Base-by-base conservation (phyloP, 2,329 filamentous ascomycete species). In the Penicillium frequentans region DNA sequence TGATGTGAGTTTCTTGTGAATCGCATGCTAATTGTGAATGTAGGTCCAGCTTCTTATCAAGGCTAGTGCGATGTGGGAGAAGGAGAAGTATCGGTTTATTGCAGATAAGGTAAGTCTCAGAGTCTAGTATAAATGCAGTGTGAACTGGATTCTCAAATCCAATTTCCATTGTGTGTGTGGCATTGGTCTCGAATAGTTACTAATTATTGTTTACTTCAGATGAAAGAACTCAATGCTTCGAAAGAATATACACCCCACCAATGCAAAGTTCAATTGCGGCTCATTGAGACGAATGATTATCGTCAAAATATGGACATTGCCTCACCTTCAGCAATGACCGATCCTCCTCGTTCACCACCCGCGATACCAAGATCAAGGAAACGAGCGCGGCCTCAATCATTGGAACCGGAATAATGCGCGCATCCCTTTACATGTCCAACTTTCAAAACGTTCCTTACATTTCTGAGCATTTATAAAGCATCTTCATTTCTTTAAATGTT, bases 81-180 rank as follows among this genome's bases (percentile, higher is more conserved):
- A 57, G 47, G 70, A 76, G 52, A 77, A 73, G 54, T 77, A 70
- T 58, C 66, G 66, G 13, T 70, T 73, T 48, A 72, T 77, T 55
- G 70, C 75, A 45, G 59, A 72, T 39, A 77, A 75, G 71, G 75
- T 77, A 58, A 57, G 62, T 8, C 26, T 26, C 7, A 1, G 1
- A 8, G 8, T 8, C 7, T 2, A 8, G 7, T 2, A 26, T 8
- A 8, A 11, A 10, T 37, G 19, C 19, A 49, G 21, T 23, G n/a
- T 27, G 3, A 19, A 33, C 21, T 33, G 19, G 3, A 14, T 31
- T 47, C 13, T 23, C 4, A 2, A 29, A 27, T 26, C 43, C 3
- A 46, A 19, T 27, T 11, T 4, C 24, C 13, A 31, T 37, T 6
- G 2, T 10, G 1, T 11, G 35, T 19, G 19, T 23, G 3, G 11